These are phyloP conservation scores for Neofusicoccum parvum DNA, from an alignment of 2,329 filamentous ascomycete genomes.

Conservation along the genomic window DNA sequence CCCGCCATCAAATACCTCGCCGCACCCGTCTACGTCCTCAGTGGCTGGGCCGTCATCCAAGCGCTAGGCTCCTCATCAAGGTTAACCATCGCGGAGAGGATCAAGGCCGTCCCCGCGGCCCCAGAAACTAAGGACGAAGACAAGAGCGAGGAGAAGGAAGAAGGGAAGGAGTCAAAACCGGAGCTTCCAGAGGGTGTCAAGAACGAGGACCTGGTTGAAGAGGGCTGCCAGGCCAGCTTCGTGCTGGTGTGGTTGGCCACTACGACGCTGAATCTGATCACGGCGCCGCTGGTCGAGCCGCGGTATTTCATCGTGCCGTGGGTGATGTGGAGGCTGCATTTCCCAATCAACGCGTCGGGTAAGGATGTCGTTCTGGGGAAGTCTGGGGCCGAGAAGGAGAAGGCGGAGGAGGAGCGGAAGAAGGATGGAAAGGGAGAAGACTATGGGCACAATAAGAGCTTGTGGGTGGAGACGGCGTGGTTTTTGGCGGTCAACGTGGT, in stretches of 20 bases:
- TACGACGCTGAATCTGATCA: constrained; percentile 76
- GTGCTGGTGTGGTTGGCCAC: constrained; percentile 66
- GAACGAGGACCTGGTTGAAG: constrained; percentile 6
- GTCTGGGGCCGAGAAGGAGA: neutral
- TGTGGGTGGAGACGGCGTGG: constrained; percentile 70
- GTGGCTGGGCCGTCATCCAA: constrained; percentile 69
- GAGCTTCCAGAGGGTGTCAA: neutral
- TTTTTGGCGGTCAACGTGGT: constrained; percentile 64
- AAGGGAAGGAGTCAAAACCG: neutral
- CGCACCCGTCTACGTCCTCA: constrained; percentile 69
- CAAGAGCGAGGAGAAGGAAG: neutral
- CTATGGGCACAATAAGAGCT: constrained; percentile 39
- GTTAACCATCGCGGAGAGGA: constrained; percentile 3
- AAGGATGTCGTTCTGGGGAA: neutral
- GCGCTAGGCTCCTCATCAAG: constrained; percentile 51
- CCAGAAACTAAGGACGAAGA: neutral
- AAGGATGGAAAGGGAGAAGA: neutral
- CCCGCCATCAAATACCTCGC: constrained; percentile 66
- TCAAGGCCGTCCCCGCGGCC: neutral
- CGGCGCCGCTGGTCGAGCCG: constrained; percentile 90
- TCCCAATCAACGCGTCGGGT: constrained; percentile 54
- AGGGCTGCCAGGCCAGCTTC: constrained; percentile 45
- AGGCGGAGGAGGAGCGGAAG: neutral
- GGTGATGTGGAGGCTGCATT: constrained; percentile 85
- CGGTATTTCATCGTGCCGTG: constrained; percentile 95